Evolutionary conservation across 495 filamentous ascomycete genomes (phyloP), one percentile per base, ranked within the genome.

Genomic region (Antarctomyces pellizariae): DNA sequence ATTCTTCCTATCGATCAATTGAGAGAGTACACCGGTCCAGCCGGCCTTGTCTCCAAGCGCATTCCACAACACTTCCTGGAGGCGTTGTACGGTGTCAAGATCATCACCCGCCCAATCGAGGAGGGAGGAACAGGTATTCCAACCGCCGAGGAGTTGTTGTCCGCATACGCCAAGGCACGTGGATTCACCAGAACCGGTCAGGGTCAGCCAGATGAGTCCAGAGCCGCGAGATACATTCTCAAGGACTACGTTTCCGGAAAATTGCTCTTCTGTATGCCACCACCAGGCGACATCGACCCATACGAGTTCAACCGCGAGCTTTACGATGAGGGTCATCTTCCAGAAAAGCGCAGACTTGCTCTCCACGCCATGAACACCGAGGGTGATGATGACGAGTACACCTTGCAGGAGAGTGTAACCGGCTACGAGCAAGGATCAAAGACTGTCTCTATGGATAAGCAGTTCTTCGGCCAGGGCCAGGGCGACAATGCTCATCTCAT

Each of bases 201-300:
- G 14, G 86, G 89, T 7, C 71, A 82, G 33, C 84, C 89, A 7
- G 86, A 99, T 43, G 78, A 91, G 52, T 84, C 79, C 1, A 60
- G 89, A 33, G 89, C 86, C 4, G 86, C 84, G 1, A 62, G 89
- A 28, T 75, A 76, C 33, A 55, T 99, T 8, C 63, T 99, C 10
- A 99, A 99, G 47, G 89, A 99, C 53, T 95, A 92, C 39, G 86
- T 99, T 31, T 89, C 69, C 41, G 89, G 89, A 30, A 93, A 91
- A 49, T 64, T 99, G 2, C 62, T 92, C 5, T 95, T 74, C 57
- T 79, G 76, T 38, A 68, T 84, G 38, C 84, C 89, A 8, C 89
- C 89, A 0, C 80, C 79, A 1, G 51, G 47, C n/a, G 59, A 70
- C 20, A 67, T 72, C 30, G 75, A 93, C 39, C 52, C 62, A 0